phyloP scores from a whole-genome alignment of 179 eudicot genomes.

The Drosera spatulata region DNA sequence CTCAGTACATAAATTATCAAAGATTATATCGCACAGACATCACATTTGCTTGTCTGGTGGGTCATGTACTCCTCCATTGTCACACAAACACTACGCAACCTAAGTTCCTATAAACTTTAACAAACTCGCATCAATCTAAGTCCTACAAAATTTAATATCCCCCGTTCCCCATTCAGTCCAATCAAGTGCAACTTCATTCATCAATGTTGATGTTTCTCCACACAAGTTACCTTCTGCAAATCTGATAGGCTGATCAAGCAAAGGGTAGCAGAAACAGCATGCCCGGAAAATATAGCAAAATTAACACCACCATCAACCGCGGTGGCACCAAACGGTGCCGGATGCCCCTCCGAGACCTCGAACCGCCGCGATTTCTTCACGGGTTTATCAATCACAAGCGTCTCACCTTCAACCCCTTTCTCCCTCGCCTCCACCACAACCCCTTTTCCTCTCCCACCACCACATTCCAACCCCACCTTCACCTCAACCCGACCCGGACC shows the following conservation, averaged over 20 bases:
- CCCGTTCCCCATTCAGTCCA: not conserved
- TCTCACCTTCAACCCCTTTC: constrained; percentile 26
- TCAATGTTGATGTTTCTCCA: not conserved
- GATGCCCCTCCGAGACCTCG: constrained; percentile 44
- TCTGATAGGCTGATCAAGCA: constrained; percentile 58
- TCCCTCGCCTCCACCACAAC: constrained; percentile 23
- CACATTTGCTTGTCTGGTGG: no score
- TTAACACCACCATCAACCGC: constrained; percentile 64
- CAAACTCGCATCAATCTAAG: not conserved
- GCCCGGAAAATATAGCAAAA: constrained; percentile 61
- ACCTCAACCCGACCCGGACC: no score
- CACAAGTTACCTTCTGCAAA: constrained; percentile 44
- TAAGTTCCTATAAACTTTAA: no score
- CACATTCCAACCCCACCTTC: no score
- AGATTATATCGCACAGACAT: no score
- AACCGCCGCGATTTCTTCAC: constrained; percentile 23
- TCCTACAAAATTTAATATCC: constrained; percentile 1
- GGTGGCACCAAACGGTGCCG: constrained; percentile 76
- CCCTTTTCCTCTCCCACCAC: not conserved
- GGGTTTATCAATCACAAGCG: constrained; percentile 19
- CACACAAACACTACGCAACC: no score
- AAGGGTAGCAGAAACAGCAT: constrained; percentile 63
- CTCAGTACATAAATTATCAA: no score
- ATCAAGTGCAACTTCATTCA: not conserved
- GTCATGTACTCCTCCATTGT: no score